Evolutionary conservation across 2,329 filamentous ascomycete genomes (phyloP).

Genomic region (Colletotrichum nymphaeae): DNA sequence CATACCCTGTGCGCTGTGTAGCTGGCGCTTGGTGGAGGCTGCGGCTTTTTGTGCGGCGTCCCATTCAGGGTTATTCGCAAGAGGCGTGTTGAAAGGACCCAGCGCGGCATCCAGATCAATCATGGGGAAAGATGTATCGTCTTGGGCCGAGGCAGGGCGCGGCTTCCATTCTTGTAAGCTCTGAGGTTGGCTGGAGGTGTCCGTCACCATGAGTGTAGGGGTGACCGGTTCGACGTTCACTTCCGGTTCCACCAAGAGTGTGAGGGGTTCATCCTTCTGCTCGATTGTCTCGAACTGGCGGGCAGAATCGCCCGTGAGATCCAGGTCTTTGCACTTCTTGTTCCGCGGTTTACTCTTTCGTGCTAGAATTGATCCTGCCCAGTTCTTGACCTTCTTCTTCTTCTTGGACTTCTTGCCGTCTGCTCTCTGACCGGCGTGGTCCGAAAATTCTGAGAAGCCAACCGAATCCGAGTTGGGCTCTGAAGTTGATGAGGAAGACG

Average conservation of each 20-base stretch:
- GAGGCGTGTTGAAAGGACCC: slow-evolving; percentile 89
- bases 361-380: slow-evolving; percentile 76
- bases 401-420: slow-evolving; percentile 57
- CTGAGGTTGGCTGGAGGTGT: slow-evolving; percentile 46
- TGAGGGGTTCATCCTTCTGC: slow-evolving; percentile 38
- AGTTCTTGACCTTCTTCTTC: slow-evolving; percentile 81
- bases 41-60: slow-evolving; percentile 72
- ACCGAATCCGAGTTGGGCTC: slow-evolving; percentile 49
- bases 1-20: slow-evolving; percentile 82
- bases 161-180: slow-evolving; percentile 50
- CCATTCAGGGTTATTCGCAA: slow-evolving; percentile 72
- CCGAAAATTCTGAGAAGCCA: slow-evolving; percentile 29
- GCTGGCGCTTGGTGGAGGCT: slow-evolving; percentile 68
- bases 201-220: slow-evolving; percentile 55
- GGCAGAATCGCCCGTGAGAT: slow-evolving; percentile 15
- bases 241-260: slow-evolving; percentile 41
- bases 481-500: slow-evolving; percentile 43
- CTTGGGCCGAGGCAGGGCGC: slow-evolving; percentile 48
- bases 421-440: slow-evolving; percentile 44
- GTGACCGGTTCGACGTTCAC: slow-evolving; percentile 44
- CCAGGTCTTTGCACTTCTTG: slow-evolving; percentile 42
- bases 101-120: slow-evolving; percentile 96
- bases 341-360: slow-evolving; percentile 67
- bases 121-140: slow-evolving; percentile 77
- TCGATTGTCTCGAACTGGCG: neutral